phyloP scores from a whole-genome alignment of 148 eudicot genomes.

The Beta vulgaris region DNA sequence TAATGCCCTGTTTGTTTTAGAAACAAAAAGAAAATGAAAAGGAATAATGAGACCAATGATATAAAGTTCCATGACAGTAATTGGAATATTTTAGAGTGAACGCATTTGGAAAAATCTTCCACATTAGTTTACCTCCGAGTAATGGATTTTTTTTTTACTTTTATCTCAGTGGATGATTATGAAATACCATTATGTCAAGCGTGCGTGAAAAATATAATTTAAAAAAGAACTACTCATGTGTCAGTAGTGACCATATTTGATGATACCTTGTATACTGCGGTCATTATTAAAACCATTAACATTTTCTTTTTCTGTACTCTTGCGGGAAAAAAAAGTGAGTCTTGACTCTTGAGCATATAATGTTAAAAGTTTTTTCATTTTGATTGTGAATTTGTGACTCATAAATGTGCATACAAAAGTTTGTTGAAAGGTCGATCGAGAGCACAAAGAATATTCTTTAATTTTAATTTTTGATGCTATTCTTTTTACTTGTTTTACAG shows the following conservation, averaged over 20 bases:
- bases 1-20: no score
- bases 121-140: no score
- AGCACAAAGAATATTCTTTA: constrained; percentile 10
- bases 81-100: no score
- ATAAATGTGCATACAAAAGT: background rate
- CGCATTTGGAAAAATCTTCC: no score
- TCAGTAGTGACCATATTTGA: constrained; percentile 3
- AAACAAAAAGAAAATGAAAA: no score
- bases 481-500: constrained; percentile 33
- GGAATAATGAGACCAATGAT: no score
- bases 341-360: background rate
- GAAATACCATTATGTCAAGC: constrained; percentile 1
- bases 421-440: background rate
- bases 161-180: constrained; percentile 17
- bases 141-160: no score
- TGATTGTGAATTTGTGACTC: constrained; percentile 22
- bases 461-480: background rate
- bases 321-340: background rate
- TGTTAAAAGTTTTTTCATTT: background rate
- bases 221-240: constrained; percentile 10
- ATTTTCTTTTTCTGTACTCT: background rate
- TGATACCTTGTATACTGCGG: background rate
- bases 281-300: background rate
- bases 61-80: no score
- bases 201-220: constrained; percentile 17